phyloP scores from a whole-genome alignment of 805 yeast species.

The Suhomyces sp. region DNA sequence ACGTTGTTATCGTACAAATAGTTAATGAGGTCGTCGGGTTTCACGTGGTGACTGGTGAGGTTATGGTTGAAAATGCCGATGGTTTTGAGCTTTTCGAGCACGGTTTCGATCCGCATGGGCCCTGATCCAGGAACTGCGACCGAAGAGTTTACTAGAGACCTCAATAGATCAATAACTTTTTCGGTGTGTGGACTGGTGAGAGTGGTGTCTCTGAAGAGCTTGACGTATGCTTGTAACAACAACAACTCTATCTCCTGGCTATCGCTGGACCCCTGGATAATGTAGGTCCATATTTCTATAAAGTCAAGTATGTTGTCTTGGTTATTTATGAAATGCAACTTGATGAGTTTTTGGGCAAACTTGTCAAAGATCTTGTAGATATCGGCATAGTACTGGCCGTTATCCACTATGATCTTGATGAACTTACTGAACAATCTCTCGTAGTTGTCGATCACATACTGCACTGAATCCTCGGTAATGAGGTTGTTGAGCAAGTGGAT shows the following conservation, averaged over 20 bases:
- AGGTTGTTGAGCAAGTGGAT: slow-evolving; percentile 34
- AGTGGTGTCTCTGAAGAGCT: background rate
- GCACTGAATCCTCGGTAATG: slow-evolving; percentile 14
- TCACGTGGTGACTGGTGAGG: slow-evolving; percentile 3
- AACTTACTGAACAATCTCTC: slow-evolving; percentile 12
- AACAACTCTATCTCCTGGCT: slow-evolving; percentile 21
- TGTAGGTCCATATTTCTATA: slow-evolving; percentile 10
- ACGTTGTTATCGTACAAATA: slow-evolving; percentile 2
- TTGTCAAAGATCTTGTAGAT: slow-evolving; percentile 23
- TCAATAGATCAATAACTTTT: background rate
- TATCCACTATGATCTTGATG: slow-evolving; percentile 31
- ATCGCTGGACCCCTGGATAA: slow-evolving; percentile 6
- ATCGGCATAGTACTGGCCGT: slow-evolving; percentile 33
- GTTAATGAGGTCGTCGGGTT: background rate
- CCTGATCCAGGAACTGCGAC: background rate
- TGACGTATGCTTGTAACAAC: slow-evolving; percentile 18
- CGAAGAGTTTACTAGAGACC: background rate
- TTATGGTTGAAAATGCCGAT: slow-evolving; percentile 18
- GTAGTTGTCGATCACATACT: slow-evolving; percentile 12
- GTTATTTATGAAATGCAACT: slow-evolving; percentile 12
- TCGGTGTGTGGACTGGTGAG: background rate
- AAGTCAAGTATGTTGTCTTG: slow-evolving; percentile 9
- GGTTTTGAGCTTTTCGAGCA: slow-evolving; percentile 17
- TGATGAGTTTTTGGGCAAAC: slow-evolving; percentile 21
- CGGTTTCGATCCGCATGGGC: background rate